Conservation (phyloP, 75 land plant species). For the Pinus albicaulis region DNA sequence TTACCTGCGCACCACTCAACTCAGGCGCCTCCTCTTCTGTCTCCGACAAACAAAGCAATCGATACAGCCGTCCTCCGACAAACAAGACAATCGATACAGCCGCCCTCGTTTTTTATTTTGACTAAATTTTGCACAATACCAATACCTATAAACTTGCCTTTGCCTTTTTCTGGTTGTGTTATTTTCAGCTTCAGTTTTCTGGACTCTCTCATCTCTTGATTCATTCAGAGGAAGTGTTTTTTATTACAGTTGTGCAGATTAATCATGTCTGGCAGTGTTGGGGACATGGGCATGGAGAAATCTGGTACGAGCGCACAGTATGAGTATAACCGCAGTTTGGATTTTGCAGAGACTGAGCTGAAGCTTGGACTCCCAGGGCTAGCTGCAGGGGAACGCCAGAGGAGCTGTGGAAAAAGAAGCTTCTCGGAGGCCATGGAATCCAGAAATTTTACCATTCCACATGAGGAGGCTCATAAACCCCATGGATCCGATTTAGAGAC, state of each 20-base stretch:
- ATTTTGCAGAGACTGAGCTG: conserved; percentile 53
- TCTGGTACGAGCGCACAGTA: background rate
- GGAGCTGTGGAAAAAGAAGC: conserved; percentile 30
- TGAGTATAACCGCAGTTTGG: background rate
- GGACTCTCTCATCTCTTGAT: no score
- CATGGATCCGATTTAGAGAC: conserved; percentile 6
- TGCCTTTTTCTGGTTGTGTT: no score
- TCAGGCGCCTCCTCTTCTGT: no score
- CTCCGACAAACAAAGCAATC: no score
- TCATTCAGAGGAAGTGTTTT: background rate
- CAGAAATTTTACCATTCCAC: conserved; percentile 32
- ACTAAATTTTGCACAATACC: no score
- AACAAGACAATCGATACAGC: no score
- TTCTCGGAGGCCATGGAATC: conserved; percentile 32
- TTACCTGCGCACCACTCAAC: no score
- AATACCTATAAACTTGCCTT: no score
- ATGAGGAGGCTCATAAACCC: conserved; percentile 8
- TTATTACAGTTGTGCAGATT: background rate
- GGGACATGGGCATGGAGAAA: background rate
- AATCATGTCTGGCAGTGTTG: background rate
- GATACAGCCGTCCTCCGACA: no score
- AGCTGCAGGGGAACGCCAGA: conserved; percentile 11
- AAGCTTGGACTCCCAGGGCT: conserved; percentile 47
- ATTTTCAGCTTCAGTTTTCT: background rate
- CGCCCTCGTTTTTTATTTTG: no score